These are phyloP conservation scores for Ophiostoma ips DNA, from an alignment of 2,329 filamentous ascomycete species.

Conservation along the genomic window DNA sequence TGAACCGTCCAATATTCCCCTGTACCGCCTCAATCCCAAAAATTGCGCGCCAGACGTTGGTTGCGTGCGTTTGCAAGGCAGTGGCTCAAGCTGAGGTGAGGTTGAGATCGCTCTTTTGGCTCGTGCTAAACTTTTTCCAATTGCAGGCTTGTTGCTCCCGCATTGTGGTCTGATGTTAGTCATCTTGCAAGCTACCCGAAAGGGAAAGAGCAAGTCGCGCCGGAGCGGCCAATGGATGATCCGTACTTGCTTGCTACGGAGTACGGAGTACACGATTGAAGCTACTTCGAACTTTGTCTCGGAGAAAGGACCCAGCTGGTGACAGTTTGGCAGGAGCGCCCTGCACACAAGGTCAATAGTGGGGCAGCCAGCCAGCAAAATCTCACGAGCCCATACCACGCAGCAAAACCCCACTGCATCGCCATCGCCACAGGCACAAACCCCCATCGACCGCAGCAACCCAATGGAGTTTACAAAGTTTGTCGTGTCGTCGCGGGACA, in stretches of 20 bases:
- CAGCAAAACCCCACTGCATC: slow-evolving; percentile 2
- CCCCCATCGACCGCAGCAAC: neutral
- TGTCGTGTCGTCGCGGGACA: slow-evolving; percentile 64
- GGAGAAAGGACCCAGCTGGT: no score
- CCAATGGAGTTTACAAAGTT: slow-evolving; percentile 77
- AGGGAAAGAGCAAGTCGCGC: slow-evolving; percentile 6
- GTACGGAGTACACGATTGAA: no score
- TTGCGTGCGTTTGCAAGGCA: no score
- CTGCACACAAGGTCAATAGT: slow-evolving; percentile 4
- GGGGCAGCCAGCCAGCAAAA: slow-evolving; percentile 3
- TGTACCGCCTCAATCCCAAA: no score
- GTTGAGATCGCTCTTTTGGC: neutral
- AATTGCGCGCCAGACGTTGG: no score
- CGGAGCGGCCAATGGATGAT: slow-evolving; percentile 10
- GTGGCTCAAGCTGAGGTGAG: no score
- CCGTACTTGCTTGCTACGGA: neutral
- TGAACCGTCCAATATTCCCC: no score
- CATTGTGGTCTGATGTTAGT: slow-evolving; percentile 4
- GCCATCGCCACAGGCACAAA: neutral
- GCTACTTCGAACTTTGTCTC: no score
- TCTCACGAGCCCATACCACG: neutral
- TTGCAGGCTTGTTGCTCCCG: no score
- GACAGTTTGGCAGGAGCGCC: slow-evolving; percentile 2
- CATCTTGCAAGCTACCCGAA: neutral
- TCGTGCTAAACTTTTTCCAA: neutral